phyloP scores from a whole-genome alignment of 129 eudicot species.

The Centella asiatica region DNA sequence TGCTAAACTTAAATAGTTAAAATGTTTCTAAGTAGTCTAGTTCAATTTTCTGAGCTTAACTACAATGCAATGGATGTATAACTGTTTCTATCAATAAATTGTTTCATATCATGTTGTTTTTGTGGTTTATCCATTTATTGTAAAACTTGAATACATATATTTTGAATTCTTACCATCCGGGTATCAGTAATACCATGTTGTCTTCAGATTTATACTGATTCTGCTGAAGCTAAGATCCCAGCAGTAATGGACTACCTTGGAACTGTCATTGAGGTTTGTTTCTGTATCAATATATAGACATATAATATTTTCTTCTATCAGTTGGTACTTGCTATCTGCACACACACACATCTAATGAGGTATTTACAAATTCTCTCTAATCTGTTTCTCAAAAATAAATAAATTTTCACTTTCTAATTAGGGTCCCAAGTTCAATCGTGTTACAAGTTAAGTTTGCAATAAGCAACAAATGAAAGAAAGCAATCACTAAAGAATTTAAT shows the following conservation, averaged over 20 bases:
- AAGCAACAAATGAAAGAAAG: too few species aligned
- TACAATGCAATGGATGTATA: background rate
- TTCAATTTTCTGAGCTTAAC: background rate
- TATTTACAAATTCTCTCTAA: too few species aligned
- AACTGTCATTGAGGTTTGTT: conserved; percentile 74
- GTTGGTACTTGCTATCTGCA: too few species aligned
- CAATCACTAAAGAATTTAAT: too few species aligned
- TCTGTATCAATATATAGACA: background rate
- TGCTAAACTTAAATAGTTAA: too few species aligned
- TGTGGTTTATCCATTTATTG: background rate
- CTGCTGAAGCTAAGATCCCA: conserved; percentile 92
- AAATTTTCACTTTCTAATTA: too few species aligned
- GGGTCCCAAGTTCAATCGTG: too few species aligned
- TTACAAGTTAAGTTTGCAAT: too few species aligned
- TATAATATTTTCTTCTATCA: background rate
- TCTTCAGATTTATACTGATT: conserved; percentile 75
- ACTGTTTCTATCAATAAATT: background rate
- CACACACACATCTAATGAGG: too few species aligned
- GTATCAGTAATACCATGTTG: conserved; percentile 10
- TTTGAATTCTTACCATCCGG: background rate
- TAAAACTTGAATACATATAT: background rate
- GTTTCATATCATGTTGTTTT: background rate
- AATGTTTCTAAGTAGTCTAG: background rate
- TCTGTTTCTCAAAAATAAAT: too few species aligned
- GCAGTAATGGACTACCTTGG: conserved; percentile 94